These are phyloP conservation scores for Gigaspora rosea DNA, from an alignment of 192 early-diverging fungal genomes.

Conservation along the genomic window DNA sequence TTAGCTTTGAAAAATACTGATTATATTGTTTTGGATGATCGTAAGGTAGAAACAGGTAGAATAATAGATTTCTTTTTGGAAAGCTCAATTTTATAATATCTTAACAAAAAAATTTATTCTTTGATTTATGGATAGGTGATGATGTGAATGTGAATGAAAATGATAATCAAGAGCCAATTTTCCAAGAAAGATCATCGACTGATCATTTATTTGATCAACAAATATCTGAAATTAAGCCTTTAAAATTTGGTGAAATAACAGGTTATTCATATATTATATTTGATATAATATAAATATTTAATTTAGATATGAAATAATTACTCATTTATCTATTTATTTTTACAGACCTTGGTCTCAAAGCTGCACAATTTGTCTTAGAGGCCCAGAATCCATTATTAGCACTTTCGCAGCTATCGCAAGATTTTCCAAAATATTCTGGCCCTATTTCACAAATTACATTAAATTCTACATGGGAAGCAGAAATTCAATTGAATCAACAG, in stretches of 20 bases:
- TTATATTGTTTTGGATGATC: slow-evolving; percentile 95
- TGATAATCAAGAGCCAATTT: slow-evolving; percentile 17
- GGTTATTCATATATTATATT: slow-evolving; percentile 35
- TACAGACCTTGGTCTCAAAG: slow-evolving; percentile 65
- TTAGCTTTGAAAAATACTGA: slow-evolving; percentile 95
- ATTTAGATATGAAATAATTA: too few species aligned
- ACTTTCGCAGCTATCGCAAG: slow-evolving; percentile 70
- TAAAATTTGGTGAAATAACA: slow-evolving; percentile 54
- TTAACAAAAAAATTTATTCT: slow-evolving; percentile 21
- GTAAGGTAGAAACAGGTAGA: slow-evolving; percentile 55
- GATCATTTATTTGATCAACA: slow-evolving; percentile 50
- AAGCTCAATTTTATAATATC: neutral
- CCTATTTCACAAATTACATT: slow-evolving; percentile 58
- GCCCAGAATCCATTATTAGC: slow-evolving; percentile 62
- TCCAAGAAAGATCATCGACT: neutral
- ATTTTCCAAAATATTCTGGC: slow-evolving; percentile 91
- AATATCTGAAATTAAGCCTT: slow-evolving; percentile 49
- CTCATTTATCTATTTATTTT: neutral
- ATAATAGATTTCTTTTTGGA: neutral
- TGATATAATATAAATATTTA: too few species aligned
- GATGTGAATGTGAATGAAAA: neutral
- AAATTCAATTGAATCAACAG: slow-evolving; percentile 40
- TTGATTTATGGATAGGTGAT: neutral
- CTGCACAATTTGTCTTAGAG: slow-evolving; percentile 69
- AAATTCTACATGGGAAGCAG: slow-evolving; percentile 46